phyloP scores from a whole-genome alignment of 805 yeast genomes.

The Sungouiella blattae region DNA sequence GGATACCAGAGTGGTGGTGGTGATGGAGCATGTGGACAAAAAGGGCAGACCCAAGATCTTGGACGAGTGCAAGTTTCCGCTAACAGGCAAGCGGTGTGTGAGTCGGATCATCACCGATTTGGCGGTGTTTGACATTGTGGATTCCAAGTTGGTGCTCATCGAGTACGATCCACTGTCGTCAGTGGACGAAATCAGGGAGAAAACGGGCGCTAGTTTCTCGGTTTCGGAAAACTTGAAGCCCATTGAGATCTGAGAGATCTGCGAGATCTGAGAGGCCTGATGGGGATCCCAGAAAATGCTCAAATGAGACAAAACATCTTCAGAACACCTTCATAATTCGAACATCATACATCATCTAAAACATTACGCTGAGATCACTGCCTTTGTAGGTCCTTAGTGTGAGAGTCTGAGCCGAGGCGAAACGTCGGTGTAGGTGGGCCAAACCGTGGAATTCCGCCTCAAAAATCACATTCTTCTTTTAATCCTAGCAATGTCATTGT shows the following conservation, averaged over 20 bases:
- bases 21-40: conserved; percentile 47
- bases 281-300: too few species aligned
- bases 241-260: conserved; percentile 7
- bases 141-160: conserved; percentile 32
- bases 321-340: too few species aligned
- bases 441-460: too few species aligned
- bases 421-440: too few species aligned
- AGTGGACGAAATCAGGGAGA: conserved; percentile 35
- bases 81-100: conserved; percentile 46
- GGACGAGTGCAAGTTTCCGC: conserved; percentile 41
- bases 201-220: conserved; percentile 40
- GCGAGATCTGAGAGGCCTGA: too few species aligned
- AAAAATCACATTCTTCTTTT: too few species aligned
- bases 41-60: conserved; percentile 47
- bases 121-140: conserved; percentile 46
- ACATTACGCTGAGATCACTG: too few species aligned
- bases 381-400: too few species aligned
- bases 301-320: too few species aligned
- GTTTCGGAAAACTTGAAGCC: conserved; percentile 25
- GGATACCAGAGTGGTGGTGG: conserved; percentile 42
- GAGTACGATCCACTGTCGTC: conserved; percentile 41
- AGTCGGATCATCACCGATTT: conserved; percentile 44
- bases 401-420: too few species aligned
- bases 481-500: too few species aligned
- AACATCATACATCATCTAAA: too few species aligned